A percentile compares a stretch with the other conserved stretches of the same genome.
phyloP scores from a whole-genome alignment of 2,329 filamentous ascomycete genomes.

The Taxawa tesnikishii region DNA sequence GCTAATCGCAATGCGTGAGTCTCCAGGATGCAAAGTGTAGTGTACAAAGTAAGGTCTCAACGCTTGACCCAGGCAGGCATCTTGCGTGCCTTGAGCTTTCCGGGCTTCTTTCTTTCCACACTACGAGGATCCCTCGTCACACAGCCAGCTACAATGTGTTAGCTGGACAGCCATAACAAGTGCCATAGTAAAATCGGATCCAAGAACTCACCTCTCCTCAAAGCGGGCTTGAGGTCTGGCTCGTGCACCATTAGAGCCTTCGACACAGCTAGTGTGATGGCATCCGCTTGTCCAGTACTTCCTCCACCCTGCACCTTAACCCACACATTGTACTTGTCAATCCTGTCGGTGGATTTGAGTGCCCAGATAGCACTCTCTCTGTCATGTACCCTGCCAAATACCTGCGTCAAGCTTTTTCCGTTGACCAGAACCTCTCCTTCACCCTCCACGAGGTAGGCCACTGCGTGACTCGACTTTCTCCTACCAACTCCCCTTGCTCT shows the following conservation, averaged over 20 bases:
- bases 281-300: constrained; percentile 89
- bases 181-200: too few species aligned
- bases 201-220: constrained; percentile 67
- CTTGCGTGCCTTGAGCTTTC: constrained; percentile 93
- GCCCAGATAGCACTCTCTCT: constrained; percentile 91
- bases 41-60: constrained; percentile 19
- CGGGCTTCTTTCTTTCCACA: constrained; percentile 97
- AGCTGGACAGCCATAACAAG: too few species aligned
- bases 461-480: constrained; percentile 77
- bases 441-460: constrained; percentile 82
- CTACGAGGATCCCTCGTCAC: constrained; percentile 81
- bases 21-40: neutral
- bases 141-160: constrained; percentile 61
- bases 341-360: constrained; percentile 63
- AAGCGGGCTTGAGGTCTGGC: constrained; percentile 73
- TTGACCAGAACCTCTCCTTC: constrained; percentile 85
- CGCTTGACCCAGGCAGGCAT: constrained; percentile 96
- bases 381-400: constrained; percentile 82
- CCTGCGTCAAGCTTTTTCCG: constrained; percentile 68
- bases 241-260: constrained; percentile 86
- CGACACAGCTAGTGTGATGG: constrained; percentile 77
- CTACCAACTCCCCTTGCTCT: constrained; percentile 69
- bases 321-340: constrained; percentile 98
- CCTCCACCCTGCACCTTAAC: constrained; percentile 75
- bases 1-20: too few species aligned